Evolutionary conservation across 2,329 filamentous ascomycete species (phyloP), one percentile per base, ranked within the genome.

Genomic region (Golovinomyces cichoracearum): DNA sequence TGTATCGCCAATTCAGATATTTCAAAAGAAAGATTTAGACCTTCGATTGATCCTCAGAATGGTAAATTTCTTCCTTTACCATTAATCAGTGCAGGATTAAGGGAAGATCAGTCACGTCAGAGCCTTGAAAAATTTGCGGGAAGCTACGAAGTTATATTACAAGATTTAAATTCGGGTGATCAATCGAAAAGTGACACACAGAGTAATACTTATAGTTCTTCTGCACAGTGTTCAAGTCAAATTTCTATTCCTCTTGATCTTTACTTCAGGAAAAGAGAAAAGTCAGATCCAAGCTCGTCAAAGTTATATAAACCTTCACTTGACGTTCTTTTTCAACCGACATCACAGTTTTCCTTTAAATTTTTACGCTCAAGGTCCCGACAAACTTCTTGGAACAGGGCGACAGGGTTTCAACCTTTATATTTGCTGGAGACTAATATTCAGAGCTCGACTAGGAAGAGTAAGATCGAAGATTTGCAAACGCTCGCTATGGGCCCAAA

Each of bases 401-500:
- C 69, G 17, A 72, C 72, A 49, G 83, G 90, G 58, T 78, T 86
- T 57, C 78, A 81, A 55, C 86, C 86, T 0, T 65, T 94, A 7
- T 88, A 82, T 62, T 75, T 93, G 21, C 74, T 93, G 5, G 82
- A 92, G 61, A 63, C 58, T 17, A 60, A 61, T 13, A 53, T 54
- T 42, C 53, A 56, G 31, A 52, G 50, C 9, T 58, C 54, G 19
- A 49, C 50, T 13, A 51, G 52, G 19, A 37, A 51, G 10, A 45
- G 57, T 15, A 60, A 65, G 35, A 52, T 53, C 13, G 63, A 66
- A 23, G 66, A 66, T 47, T 56, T 63, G 44, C 69, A 69, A 29
- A 66, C 66, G n/a, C 60, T 72, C 10, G 69, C 69, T 66, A 5
- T 29, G 13, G 72, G 69, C 57, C 63, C 65, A 54, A 63, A 60